Evolutionary conservation across 129 eudicot species (phyloP), one percentile per base, ranked within the genome.

Genomic region (Saposhnikovia divaricata): DNA sequence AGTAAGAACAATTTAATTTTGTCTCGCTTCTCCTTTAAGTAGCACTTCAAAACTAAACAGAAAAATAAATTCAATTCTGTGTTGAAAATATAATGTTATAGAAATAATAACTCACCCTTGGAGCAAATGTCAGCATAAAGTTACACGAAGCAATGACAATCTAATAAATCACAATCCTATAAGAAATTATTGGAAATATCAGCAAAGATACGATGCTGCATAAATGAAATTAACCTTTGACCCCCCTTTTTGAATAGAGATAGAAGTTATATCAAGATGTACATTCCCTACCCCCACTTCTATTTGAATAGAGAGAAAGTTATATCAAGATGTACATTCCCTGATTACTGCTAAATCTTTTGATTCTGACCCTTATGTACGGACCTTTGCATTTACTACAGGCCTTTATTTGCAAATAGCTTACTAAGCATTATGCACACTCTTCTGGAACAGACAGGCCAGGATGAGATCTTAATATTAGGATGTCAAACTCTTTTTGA

Each of bases 331-430:
- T 31, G 18, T 66, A 40, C 40, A 28, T 28, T 59, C 31, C 31
- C 25, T 27, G 21, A 28, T 28, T 66, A 66, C 40, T 68, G 75
- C 25, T 39, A 71, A 14, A 71, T 11, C 75, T 39, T 59, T 71
- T 71, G 75, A 71, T 39, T 37, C 27, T 68, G 5, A 27, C 73
- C 73, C 43, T 68, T 68, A 31, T 68, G 73, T 31, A 68, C 23
- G 23, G 42, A 80, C 61, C n/a, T n/a, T 77, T 75, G n/a, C 78
- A 74, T 84, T 65, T 31, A 68, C 73, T 46, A 10, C 96, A 96
- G 99, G 96, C 98, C 99, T 69, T 87, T 96, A 53, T 92, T 96
- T 81, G 97, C 98, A 40, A 89, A 77, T 85, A 92, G 99, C 87
- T 84, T 96, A 79, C 76, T 96, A 71, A 96, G 88, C 83, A 87